These are phyloP conservation scores for Ceratocystis smalleyi DNA, from an alignment of 2,329 filamentous ascomycete genomes.

Conservation along the genomic window DNA sequence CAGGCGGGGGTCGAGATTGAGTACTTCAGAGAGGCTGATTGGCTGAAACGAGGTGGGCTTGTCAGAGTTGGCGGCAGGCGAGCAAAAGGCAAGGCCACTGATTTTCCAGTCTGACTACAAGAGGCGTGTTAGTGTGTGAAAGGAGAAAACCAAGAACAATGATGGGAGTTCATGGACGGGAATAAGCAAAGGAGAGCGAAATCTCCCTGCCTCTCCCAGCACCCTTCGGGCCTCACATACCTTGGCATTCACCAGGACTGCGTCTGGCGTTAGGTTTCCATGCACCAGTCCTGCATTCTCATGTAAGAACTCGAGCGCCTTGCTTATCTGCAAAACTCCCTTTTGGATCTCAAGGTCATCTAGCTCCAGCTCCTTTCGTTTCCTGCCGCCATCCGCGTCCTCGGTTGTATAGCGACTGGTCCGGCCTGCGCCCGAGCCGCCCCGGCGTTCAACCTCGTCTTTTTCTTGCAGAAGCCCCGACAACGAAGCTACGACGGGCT, in stretches of 20 bases:
- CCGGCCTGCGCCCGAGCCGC: constrained; percentile 40
- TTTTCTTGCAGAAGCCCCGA: constrained; percentile 71
- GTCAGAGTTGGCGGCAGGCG: constrained; percentile 59
- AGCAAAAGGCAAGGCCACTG: constrained; percentile 80
- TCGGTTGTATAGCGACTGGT: constrained; percentile 69
- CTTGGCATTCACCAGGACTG: constrained; percentile 88
- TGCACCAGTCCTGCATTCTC: constrained; percentile 90
- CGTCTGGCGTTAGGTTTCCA: constrained; percentile 84
- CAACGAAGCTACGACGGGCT: constrained; percentile 78
- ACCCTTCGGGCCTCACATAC: constrained; percentile 25
- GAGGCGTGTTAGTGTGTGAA: not conserved
- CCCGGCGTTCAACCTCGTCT: constrained; percentile 62
- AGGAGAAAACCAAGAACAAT: too few relatives aligned
- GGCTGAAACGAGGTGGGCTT: constrained; percentile 62
- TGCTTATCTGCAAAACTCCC: constrained; percentile 79
- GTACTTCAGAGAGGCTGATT: constrained; percentile 65
- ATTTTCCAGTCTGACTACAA: constrained; percentile 90
- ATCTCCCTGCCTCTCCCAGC: constrained; percentile 20
- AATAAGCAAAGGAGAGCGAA: not conserved
- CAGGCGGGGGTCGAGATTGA: constrained; percentile 72
- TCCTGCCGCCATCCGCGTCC: constrained; percentile 55
- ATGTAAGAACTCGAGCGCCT: constrained; percentile 86
- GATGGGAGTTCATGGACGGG: too few relatives aligned
- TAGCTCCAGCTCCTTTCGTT: constrained; percentile 72
- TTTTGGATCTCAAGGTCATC: constrained; percentile 98